A percentile compares a stretch with the other conserved stretches of the same genome.
phyloP scores from a whole-genome alignment of 805 yeast species.

The Priceomyces castillae region DNA sequence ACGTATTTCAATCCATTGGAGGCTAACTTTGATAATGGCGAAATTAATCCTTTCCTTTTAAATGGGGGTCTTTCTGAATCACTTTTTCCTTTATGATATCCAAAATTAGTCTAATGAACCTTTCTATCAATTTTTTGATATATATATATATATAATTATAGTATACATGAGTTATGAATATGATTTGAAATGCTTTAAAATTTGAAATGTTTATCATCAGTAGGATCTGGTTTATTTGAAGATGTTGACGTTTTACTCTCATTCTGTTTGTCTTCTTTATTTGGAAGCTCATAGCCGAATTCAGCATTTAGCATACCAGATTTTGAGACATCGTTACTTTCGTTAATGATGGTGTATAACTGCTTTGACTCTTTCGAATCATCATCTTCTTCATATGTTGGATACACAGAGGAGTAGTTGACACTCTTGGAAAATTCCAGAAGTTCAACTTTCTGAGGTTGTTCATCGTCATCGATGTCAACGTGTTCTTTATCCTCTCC shows the following conservation, averaged over 20 bases:
- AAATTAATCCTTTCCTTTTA: not conserved
- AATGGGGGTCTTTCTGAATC: too few species aligned
- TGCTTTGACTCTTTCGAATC: not conserved
- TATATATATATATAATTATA: too few species aligned
- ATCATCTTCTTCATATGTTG: not conserved
- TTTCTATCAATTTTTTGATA: too few species aligned
- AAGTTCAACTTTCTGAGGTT: constrained; percentile 16
- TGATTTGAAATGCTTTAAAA: too few species aligned
- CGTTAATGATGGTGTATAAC: constrained; percentile 22
- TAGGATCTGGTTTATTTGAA: too few species aligned
- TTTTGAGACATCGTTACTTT: constrained; percentile 11
- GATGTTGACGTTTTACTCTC: too few species aligned
- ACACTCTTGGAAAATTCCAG: constrained; percentile 7
- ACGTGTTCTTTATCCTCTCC: constrained; percentile 41
- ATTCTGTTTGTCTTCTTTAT: constrained; percentile 2
- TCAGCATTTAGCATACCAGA: constrained; percentile 11
- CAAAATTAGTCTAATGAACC: too few species aligned
- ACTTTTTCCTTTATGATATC: too few species aligned
- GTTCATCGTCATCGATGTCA: constrained; percentile 56
- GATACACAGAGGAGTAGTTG: not conserved
- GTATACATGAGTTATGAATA: too few species aligned
- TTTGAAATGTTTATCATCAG: too few species aligned
- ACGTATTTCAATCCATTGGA: constrained; percentile 29
- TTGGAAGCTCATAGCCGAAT: constrained; percentile 12
- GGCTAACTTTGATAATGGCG: constrained; percentile 12